Evolutionary conservation across 169 alveolate species (phyloP).

Genomic region (Eimeria zaria): DNA sequence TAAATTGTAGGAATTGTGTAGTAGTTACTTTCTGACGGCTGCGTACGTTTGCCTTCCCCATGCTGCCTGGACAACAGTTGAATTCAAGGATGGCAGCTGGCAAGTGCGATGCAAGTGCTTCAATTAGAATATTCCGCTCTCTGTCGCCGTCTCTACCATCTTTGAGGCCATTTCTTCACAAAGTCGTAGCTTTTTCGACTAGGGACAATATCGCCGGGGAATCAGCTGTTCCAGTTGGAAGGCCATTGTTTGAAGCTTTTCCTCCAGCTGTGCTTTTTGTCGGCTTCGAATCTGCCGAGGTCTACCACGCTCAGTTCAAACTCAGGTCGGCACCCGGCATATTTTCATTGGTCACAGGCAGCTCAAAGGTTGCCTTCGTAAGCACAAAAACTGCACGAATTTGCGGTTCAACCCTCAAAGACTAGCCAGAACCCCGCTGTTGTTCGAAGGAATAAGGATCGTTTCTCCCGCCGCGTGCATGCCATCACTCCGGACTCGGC

Average conservation of each 20-base stretch:
- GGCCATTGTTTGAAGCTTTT: constrained; percentile 59
- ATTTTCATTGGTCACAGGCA: background rate
- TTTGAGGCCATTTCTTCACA: constrained; percentile 41
- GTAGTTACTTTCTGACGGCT: background rate
- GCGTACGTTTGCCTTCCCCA: background rate
- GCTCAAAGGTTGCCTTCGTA: background rate
- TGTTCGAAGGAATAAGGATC: constrained; percentile 69
- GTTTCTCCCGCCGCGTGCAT: constrained; percentile 70
- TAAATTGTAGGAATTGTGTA: background rate
- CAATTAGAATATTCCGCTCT: constrained; percentile 26
- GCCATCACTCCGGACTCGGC: constrained; percentile 70
- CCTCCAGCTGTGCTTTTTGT: constrained; percentile 75
- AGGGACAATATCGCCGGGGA: constrained; percentile 5
- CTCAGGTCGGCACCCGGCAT: constrained; percentile 45
- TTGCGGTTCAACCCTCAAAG: background rate
- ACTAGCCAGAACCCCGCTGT: background rate
- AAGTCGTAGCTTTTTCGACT: constrained; percentile 22
- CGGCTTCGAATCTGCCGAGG: constrained; percentile 58
- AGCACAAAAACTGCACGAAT: background rate
- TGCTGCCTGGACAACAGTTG: constrained; percentile 3
- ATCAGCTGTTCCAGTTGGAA: constrained; percentile 28
- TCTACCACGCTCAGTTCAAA: constrained; percentile 50
- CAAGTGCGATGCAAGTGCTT: background rate
- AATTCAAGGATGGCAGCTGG: background rate
- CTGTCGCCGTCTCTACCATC: constrained; percentile 40